Base-by-base conservation (phyloP, 495 filamentous ascomycete species). In the Clavariopsis aquatica region DNA sequence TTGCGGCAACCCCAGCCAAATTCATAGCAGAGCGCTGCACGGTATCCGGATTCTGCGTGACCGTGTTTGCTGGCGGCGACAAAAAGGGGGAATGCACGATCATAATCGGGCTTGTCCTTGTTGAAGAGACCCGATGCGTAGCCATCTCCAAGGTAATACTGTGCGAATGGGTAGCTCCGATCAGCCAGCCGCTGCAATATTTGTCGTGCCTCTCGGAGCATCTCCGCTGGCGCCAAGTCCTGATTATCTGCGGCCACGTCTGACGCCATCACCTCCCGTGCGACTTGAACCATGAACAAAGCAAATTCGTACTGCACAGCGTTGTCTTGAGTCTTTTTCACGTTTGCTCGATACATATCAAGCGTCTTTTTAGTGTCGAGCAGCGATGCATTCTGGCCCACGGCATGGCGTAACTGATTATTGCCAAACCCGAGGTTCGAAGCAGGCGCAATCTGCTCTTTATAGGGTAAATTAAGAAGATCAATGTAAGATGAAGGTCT, bases 121-220 rank as follows among this genome's bases (percentile, higher is more conserved):
- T 84, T 92, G 77, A 99, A 98, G 20, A 99, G 79, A 8, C 94
- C 95, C 15, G 93, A 96, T 1, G 91, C 89, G 74, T 89, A 97
- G 1, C 93, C 94, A 71, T 99, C 94, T 41, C 83, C 94, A 13
- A 99, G 84, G 72, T 96, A 96, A 78, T 99, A 99, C 76, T 99
- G 94, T 2, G 95, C 95, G 70, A 96, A 96, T 6, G 93, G 93
- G 75, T 93, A 96, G 62, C 90, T 89, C 66, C 87, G 87, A 73
- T 93, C 92, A 23, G 91, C 81, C 43, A 97, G 82, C 62, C 88
- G 88, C 74, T 92, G 90, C 49, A 99, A 79, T 71, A 98, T 96
- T 49, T 87, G 85, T 72, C 88, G 87, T 20, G 94, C 91, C 80
- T 98, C 95, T n/a, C 84, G 83, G 17, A 96, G 76, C 41, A 97